Conservation (phyloP, 768 basidiomycete genomes). For the Podaxis sp. region DNA sequence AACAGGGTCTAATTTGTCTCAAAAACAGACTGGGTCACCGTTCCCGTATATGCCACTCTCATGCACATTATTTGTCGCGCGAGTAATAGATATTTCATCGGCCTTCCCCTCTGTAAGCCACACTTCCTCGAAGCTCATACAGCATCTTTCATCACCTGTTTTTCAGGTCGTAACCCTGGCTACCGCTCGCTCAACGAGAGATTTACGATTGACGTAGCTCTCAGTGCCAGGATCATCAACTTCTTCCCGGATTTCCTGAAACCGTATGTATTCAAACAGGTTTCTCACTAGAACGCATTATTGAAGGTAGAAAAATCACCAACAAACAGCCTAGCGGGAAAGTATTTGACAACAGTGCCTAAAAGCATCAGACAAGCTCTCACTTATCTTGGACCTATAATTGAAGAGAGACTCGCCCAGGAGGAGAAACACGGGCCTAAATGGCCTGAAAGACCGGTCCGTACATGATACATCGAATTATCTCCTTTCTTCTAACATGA, state of each 20-base stretch:
- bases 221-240: constrained; percentile 21
- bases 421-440: constrained; percentile 14
- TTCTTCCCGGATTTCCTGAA: constrained; percentile 22
- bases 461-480: background rate
- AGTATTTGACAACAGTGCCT: constrained; percentile 16
- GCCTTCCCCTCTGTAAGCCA: constrained; percentile 13
- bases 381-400: constrained; percentile 17
- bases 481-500: background rate
- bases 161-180: constrained; percentile 36
- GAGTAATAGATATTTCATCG: constrained; percentile 12
- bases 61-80: constrained; percentile 2
- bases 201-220: constrained; percentile 21
- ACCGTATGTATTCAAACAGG: constrained; percentile 17
- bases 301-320: too few relatives aligned
- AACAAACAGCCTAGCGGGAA: constrained; percentile 13
- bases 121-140: background rate
- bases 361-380: constrained; percentile 14
- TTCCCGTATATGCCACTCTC: background rate
- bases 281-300: background rate
- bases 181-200: constrained; percentile 32
- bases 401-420: constrained; percentile 16
- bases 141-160: background rate
- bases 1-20: background rate
- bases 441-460: constrained; percentile 18
- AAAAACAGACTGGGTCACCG: constrained; percentile 1